phyloP scores from a whole-genome alignment of 805 yeast species.

The Saturnispora mendoncae region DNA sequence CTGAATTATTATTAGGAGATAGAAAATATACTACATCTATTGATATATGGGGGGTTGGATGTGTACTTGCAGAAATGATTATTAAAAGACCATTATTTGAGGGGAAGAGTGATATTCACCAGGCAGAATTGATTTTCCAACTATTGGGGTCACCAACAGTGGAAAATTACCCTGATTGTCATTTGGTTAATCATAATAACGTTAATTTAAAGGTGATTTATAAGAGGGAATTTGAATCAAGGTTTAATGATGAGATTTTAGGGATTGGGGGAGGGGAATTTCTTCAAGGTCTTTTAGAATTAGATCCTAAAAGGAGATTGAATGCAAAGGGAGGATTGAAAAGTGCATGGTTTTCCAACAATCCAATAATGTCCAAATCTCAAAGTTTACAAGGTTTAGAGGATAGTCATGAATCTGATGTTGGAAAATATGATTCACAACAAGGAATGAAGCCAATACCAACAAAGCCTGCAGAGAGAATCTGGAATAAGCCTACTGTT shows the following conservation, averaged over 20 bases:
- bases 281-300: slow-evolving; percentile 48
- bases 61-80: slow-evolving; percentile 89
- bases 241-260: slow-evolving; percentile 33
- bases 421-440: slow-evolving; percentile 32
- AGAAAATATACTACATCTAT: slow-evolving; percentile 85
- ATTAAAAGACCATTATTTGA: slow-evolving; percentile 73
- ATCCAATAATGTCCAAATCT: slow-evolving; percentile 55
- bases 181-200: slow-evolving; percentile 47
- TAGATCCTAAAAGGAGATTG: slow-evolving; percentile 65
- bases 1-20: slow-evolving; percentile 84
- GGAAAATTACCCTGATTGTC: slow-evolving; percentile 52
- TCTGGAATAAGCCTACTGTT: no score
- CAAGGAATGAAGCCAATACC: neutral
- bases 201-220: slow-evolving; percentile 27
- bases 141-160: slow-evolving; percentile 72
- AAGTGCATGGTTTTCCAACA: slow-evolving; percentile 57
- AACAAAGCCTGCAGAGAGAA: no score
- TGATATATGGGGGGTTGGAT: slow-evolving; percentile 97
- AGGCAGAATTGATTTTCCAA: slow-evolving; percentile 71
- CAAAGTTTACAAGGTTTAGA: slow-evolving; percentile 57
- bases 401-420: slow-evolving; percentile 86
- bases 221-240: slow-evolving; percentile 36
- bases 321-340: slow-evolving; percentile 74
- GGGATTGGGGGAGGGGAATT: slow-evolving; percentile 42
- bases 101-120: slow-evolving; percentile 82